These are phyloP conservation scores for Oryza glumipatula DNA, from an alignment of 176 grass and related monocot genomes.

Conservation along the genomic window DNA sequence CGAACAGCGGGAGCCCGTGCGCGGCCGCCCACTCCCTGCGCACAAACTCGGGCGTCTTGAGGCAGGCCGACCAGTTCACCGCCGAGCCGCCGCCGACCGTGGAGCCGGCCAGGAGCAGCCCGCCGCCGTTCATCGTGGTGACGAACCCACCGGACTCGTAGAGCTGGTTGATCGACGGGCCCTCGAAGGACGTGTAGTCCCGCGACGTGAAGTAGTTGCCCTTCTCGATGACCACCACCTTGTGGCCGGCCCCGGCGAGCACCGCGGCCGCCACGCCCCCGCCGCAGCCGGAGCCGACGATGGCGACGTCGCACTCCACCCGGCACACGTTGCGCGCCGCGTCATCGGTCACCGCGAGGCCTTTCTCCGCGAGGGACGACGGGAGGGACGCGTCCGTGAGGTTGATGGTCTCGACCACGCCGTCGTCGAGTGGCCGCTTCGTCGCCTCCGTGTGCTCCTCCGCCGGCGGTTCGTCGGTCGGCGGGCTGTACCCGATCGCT, in stretches of 20 bases:
- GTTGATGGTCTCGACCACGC: conserved; percentile 69
- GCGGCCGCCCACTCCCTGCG: conserved; percentile 65
- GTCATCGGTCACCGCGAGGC: conserved; percentile 44
- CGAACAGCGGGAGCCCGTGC: conserved; percentile 59
- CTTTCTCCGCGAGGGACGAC: conserved; percentile 46
- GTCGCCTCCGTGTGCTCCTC: neutral
- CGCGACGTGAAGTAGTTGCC: conserved; percentile 76
- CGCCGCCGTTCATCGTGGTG: conserved; percentile 50
- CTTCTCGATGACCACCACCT: conserved; percentile 88
- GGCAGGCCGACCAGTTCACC: conserved; percentile 87
- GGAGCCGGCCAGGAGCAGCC: conserved; percentile 66
- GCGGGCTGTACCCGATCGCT: conserved; percentile 76
- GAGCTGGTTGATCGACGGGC: conserved; percentile 64
- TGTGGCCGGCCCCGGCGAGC: conserved; percentile 67
- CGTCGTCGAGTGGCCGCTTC: conserved; percentile 73
- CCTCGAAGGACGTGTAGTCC: conserved; percentile 85
- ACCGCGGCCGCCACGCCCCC: conserved; percentile 83
- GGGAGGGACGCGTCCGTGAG: conserved; percentile 57
- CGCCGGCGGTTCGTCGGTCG: conserved; percentile 27
- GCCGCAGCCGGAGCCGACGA: conserved; percentile 86
- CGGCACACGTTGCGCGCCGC: conserved; percentile 19
- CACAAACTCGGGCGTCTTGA: conserved; percentile 68
- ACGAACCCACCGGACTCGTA: conserved; percentile 78
- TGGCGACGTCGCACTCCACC: conserved; percentile 68
- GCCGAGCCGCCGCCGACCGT: conserved; percentile 86